Evolutionary conservation across 495 filamentous ascomycete genomes (phyloP), one percentile per base, ranked within the genome.

Genomic region (Cercophora sp.): DNA sequence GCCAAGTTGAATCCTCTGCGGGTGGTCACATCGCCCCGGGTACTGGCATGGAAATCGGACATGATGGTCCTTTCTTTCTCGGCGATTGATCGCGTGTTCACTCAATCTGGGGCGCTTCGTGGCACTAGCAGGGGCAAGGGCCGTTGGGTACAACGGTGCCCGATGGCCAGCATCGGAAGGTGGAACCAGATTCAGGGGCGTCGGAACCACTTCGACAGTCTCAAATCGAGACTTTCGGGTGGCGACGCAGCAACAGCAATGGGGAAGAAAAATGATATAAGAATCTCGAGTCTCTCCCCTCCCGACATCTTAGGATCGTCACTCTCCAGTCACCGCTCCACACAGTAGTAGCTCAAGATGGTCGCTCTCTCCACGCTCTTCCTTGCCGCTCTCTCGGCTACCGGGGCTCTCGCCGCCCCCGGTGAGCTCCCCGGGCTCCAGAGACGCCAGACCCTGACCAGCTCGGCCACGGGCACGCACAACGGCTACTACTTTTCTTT

Each of bases 401-500:
- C 58, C 19, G 59, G 66, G 16, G 67, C 64, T 45, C 40, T 75
- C 19, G 74, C 77, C 24, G 70, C 65, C 13, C 77, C 77, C 19
- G 51, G 61, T 43, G 60, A 62, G 50, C 15, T 70, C 32, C 69
- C 72, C 13, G 69, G 70, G 11, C 62, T 73, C 32, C 51, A 62
- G 15, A 72, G 65, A 34, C 71, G 74, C 4, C 64, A 62, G 53
- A 58, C 63, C 3, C 46, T 48, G n/a, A 63, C 59, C 34, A 44
- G 31, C 44, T 61, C 54, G n/a, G 60, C 67, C 34, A 81, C 79
- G 10, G 79, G 82, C 42, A 78, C 68, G 13, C 70, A 76, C 66
- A 77, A 79, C 52, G 79, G 79, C 50, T 84, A 71, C 66, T 84
- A 81, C 68, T 85, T 78, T 60, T 79, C 74, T 22, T 84, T 79